Base-by-base conservation (phyloP, 192 early-diverging fungal species). In the Oehlia diaphana region DNA sequence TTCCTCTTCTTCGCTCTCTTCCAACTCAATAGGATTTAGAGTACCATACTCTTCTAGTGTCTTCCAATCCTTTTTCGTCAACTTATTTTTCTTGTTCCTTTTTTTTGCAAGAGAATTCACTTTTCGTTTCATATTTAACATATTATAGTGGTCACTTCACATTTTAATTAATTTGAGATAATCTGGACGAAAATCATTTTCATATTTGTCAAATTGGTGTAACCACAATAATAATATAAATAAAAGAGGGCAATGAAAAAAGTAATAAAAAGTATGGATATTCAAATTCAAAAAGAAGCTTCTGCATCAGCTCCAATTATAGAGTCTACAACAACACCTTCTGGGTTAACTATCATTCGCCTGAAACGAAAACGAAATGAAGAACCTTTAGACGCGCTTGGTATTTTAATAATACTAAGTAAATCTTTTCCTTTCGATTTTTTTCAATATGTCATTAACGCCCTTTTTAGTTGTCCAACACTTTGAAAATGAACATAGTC, bases 361-460 rank as follows among this genome's bases (percentile, higher is more conserved):
- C 90, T 94, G 78, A 94, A 94, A 82, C 90, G 93, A n/a, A 93
- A 91, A 76, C 89, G 93, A 44, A 86, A 82, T 69, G 92, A 93
- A 62, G 92, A 94, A 76, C 93, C 93, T 10, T 81, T 93, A 4
- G 92, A 93, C 37, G 91, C 91, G 1, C 85, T 94, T 39, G 79
- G 90, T 91, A 88, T 75, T 33, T 53, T 62, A 80, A 79, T 26
- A 42, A 58, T 61, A 26, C 39, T 31, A 44, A 44, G 44, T 47
- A 47, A 47, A 47, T 47, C 26, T 74, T 74, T 9, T 33, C 21
- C 21, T n/a, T 2, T 28, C 16, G 2, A 1, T 23, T 14, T 9
- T 74, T 74, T 73, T 63, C 63, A n/a, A 8, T 2, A 37, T n/a
- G 9, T 26, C 39, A 50, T 23, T 67, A 9, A 21, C 72, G 7